phyloP scores from a whole-genome alignment of 2,329 filamentous ascomycete species.

The Cordyceps javanica region DNA sequence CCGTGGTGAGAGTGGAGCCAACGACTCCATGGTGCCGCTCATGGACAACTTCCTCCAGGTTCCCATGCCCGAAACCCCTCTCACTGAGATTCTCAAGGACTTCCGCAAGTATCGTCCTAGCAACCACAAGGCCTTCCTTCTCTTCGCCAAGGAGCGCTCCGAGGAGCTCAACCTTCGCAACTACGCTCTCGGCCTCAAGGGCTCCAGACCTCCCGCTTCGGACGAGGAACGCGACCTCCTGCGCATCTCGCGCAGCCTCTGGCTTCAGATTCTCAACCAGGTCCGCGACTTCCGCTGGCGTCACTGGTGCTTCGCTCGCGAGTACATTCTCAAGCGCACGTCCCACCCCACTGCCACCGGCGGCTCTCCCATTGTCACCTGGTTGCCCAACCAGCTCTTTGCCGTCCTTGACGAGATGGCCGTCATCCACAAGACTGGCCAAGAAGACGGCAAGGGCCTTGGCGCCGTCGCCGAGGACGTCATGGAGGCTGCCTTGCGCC shows the following conservation, averaged over 20 bases:
- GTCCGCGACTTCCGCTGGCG: slow-evolving; percentile 78
- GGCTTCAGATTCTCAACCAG: slow-evolving; percentile 63
- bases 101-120: slow-evolving; percentile 86
- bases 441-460: slow-evolving; percentile 34
- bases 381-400: slow-evolving; percentile 74
- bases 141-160: slow-evolving; percentile 55
- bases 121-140: slow-evolving; percentile 81
- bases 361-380: slow-evolving; percentile 76
- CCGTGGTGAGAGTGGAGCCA: slow-evolving; percentile 87
- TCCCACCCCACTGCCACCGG: slow-evolving; percentile 72
- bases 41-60: slow-evolving; percentile 84
- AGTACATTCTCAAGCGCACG: slow-evolving; percentile 77
- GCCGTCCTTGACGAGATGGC: slow-evolving; percentile 69
- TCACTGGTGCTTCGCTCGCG: slow-evolving; percentile 79
- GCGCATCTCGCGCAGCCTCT: slow-evolving; percentile 51
- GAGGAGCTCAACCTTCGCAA: slow-evolving; percentile 47
- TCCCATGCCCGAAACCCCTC: slow-evolving; percentile 79
- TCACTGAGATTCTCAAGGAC: slow-evolving; percentile 81
- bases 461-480: slow-evolving; percentile 48
- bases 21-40: slow-evolving; percentile 89
- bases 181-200: slow-evolving; percentile 44
- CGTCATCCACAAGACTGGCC: slow-evolving; percentile 43
- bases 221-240: slow-evolving; percentile 37
- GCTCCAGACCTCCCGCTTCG: slow-evolving; percentile 14
- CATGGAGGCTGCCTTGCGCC: slow-evolving; percentile 59